Base-by-base conservation (phyloP, 2,329 filamentous ascomycete species). In the Trichoderma aggressivum region DNA sequence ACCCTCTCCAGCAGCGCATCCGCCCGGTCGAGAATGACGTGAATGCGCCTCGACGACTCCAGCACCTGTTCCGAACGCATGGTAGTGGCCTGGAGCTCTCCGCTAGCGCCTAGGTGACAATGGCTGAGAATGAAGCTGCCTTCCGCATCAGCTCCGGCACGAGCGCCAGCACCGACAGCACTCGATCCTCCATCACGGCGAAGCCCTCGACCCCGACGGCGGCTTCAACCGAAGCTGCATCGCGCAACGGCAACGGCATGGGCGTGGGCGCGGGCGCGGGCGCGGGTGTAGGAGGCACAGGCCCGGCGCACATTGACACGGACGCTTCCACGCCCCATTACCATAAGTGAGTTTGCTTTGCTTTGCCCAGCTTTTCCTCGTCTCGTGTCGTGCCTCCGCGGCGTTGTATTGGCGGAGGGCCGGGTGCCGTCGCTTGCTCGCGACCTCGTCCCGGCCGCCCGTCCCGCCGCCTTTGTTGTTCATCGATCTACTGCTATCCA, bases 61-160 rank as follows among this genome's bases (percentile, higher is more conserved):
- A 69, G 65, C 65, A 69, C 65, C 72, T 73, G 69, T 73, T 74
- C 74, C 28, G 24, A 69, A 67, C 72, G 72, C 74, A 74, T 75
- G 72, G 74, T 77, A 79, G 53, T 79, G 78, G 78, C 79, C 77
- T 76, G 74, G 75, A 75, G 74, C 76, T 76, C 74, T 76, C 74
- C 76, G 72, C 75, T 72, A 75, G 76, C 75, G 76, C 76, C 74
- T 77, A 80, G 61, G 81, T 81, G 82, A 88, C 82, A 81, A 92
- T 93, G 91, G 88, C 89, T 82, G 88, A 86, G 82, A 88, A 90
- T 84, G 90, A 92, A 79, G 83, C 84, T 77, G 82, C 82, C 77
- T 85, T 85, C 82, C 90, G 89, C 82, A 87, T 91, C 86, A 80
- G 79, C 79, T 81, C 80, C 65, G 70, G 77, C 73, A 79, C 80